Base-by-base conservation (phyloP, 148 eudicot species). In the Gaultheria prostrata region DNA sequence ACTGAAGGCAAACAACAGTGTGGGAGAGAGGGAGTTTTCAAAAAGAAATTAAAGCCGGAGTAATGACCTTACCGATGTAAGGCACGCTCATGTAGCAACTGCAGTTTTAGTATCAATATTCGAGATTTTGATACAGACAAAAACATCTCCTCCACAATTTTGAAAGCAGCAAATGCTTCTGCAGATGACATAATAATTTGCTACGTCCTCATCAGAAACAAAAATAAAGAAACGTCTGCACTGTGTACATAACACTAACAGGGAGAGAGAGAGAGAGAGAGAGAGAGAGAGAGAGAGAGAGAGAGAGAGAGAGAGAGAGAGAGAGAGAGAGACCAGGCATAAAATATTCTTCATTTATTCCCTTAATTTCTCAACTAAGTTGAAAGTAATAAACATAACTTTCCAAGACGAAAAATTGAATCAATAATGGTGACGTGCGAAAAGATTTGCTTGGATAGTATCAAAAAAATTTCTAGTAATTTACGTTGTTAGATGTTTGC, bases 61-160 rank as follows among this genome's bases (percentile, higher is more conserved):
- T 21, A 76, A 85, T 54, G 46, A 43, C 30, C 77, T 1, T 85
- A 97, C 99, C 94, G 85, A 85, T 97, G 98, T 85, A 97, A 88
- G 77, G 99, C 98, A 56, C 78, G 92, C 88, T 97, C 97, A 85
- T 97, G 99, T 49, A 97, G 93, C 84, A 97, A 91, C 90, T 97
- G 99, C 80, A 97, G 89, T 83, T 95, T 97, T 82, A 97, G 88
- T 71, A 92, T 86, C 77, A 89, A 85, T 74, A 95, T 89, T 85
- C 92, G 89, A 87, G 98, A 92, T 85, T 93, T 93, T 70, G 99
- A 95, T 84, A 93, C 90, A 81, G 91, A 92, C 46, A 86, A 77
- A 84, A 93, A 97, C 93, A 91, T 92, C 85, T 90, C 88, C 85
- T 97, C 99, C 71, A 95, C 95, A 82, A 93, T 87, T 80, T 80